Evolutionary conservation across 495 filamentous ascomycete species (phyloP).

Genomic region (Chaetomium tenue): DNA sequence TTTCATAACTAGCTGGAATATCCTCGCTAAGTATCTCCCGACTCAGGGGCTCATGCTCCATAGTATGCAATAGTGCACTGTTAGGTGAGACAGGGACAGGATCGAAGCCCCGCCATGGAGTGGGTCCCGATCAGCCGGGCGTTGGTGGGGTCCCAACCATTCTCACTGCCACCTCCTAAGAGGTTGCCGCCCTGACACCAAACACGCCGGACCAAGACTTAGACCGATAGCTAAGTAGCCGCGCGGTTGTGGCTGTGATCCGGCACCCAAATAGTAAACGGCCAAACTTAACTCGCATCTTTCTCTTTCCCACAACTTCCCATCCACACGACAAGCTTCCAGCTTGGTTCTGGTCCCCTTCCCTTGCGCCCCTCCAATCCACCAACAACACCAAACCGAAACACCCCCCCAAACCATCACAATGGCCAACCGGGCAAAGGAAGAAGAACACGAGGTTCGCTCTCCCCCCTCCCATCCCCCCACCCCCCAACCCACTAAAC

Average conservation of each 20-base stretch:
- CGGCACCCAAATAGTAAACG: background rate
- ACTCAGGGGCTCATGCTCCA: too few relatives aligned
- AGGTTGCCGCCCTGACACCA: background rate
- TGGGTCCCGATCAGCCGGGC: background rate
- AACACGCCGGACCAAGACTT: background rate
- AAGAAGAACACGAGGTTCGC: conserved; percentile 47
- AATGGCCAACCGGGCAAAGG: conserved; percentile 42
- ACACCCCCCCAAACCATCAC: conserved; percentile 11
- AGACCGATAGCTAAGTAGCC: background rate
- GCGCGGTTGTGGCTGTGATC: background rate
- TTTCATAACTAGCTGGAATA: background rate
- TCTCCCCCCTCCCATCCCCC: background rate
- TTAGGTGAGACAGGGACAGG: background rate
- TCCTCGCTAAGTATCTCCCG: too few relatives aligned
- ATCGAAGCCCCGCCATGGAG: background rate
- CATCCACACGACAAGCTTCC: background rate
- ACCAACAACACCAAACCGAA: conserved; percentile 7
- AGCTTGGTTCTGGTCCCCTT: background rate
- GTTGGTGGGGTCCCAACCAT: too few relatives aligned
- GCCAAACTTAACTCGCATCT: background rate
- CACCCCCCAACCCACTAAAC: background rate
- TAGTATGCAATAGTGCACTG: too few relatives aligned
- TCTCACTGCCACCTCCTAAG: conserved; percentile 30
- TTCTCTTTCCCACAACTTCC: background rate
- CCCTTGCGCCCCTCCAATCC: background rate